Conservation (phyloP, 345 rosid species). For the Aegle marmelos region DNA sequence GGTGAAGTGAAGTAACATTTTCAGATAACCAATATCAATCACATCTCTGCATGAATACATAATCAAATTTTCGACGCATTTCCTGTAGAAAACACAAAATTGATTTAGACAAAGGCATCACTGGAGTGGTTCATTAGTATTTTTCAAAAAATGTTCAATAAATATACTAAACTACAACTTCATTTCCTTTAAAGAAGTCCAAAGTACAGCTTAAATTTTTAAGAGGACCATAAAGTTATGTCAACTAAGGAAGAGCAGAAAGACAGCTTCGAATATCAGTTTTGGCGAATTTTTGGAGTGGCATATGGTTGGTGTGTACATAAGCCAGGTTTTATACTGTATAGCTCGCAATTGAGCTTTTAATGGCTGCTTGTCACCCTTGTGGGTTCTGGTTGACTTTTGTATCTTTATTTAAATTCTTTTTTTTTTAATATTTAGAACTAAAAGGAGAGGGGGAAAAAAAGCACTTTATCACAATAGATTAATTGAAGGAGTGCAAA, state of each 20-base stretch:
- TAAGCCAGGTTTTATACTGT: background rate
- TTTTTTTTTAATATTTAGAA: background rate
- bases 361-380: background rate
- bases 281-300: background rate
- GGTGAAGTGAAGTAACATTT: background rate
- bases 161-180: background rate
- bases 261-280: background rate
- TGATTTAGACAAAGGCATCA: background rate
- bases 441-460: background rate
- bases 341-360: background rate
- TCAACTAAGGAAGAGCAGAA: background rate
- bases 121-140: background rate
- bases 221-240: background rate
- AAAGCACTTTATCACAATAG: background rate
- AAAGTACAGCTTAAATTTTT: background rate
- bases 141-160: background rate
- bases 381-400: background rate
- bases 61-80: background rate
- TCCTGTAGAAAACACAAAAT: background rate
- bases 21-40: background rate
- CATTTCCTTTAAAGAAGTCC: background rate
- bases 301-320: background rate
- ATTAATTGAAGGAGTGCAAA: background rate
- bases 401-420: background rate
- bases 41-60: background rate